Conservation (phyloP, 73 alveolate species). For the Paramecium tetraurelia region DNA sequence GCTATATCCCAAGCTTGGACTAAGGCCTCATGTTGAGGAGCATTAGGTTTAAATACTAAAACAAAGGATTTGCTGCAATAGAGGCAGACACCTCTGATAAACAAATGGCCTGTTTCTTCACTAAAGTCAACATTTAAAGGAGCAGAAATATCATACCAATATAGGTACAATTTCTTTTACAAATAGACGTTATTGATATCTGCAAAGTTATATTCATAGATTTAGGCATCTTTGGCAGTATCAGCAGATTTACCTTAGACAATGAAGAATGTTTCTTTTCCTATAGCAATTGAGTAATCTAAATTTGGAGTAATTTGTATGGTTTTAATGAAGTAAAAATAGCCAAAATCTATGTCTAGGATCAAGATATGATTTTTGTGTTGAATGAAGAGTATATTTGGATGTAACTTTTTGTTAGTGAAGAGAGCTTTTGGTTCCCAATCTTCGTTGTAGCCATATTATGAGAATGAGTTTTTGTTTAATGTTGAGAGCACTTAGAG, state of each 20-base stretch:
- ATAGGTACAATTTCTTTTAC: not conserved
- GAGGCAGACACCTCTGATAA: not conserved
- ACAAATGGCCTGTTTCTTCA: not conserved
- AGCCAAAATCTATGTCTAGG: not conserved
- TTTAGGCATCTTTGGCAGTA: not conserved
- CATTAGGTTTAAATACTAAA: not conserved
- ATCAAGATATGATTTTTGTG: not conserved
- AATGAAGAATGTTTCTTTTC: not conserved
- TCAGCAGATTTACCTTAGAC: not conserved
- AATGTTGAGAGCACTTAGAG: not conserved
- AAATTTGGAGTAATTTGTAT: not conserved
- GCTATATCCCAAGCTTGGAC: not conserved
- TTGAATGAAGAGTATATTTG: not conserved
- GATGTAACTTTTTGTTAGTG: not conserved
- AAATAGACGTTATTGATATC: not conserved
- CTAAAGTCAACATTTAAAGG: conserved; percentile 26
- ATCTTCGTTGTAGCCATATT: not conserved
- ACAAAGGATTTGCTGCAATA: not conserved
- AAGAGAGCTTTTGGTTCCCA: conserved; percentile 27
- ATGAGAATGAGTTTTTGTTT: not conserved
- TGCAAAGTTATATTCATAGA: not conserved
- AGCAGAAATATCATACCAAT: not conserved
- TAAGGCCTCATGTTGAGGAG: conserved; percentile 26
- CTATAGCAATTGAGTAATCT: not conserved
- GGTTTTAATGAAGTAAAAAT: not conserved